Base-by-base conservation (phyloP, 768 basidiomycete species). In the Dentipellis sp. region DNA sequence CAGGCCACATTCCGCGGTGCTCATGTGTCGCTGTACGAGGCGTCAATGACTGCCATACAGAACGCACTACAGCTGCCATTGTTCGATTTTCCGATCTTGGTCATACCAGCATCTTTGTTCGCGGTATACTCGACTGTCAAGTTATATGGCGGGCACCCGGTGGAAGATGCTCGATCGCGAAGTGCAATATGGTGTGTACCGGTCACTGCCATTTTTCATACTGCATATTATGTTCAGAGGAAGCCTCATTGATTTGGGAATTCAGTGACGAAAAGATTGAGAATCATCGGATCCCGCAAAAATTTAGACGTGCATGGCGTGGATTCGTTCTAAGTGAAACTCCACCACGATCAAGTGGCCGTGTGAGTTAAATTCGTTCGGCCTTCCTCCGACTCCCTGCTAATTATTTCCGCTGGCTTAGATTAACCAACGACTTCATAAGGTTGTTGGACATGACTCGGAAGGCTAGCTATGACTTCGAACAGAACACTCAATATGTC, bases 61-160 rank as follows among this genome's bases (percentile, higher is more conserved):
- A 62, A 62, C 5, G 60, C 60, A 59, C 50, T 62, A 23, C 39
- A 60, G 7, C 59, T 62, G 39, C 61, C 61, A 17, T 42, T 62
- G 2, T 47, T 19, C 1, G 59, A 62, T 11, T 57, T 60, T 12
- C 61, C 61, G 1, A 37, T 46, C 4, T 54, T 62, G 23, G 35
- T 60, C 36, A 59, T 62, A 10, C 61, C 61, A 16, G 61, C 61
- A 17, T 56, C 56, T 2, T 54, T 62, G 21, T 62, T 62, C 50
- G 61, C 61, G 8, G 54, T 40, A 17, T 62, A 60, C 46, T 60
- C 54, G 19, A n/a, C 59, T 11, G 47, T 62, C 38, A 54, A 40
- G 49, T 35, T 60, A 22, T 62, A 62, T 50, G 56, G 56, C 12
- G 59, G 61, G 21, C 54, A 62, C 11, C 22, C 35, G 17, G 61